Conservation (phyloP, 306 rosid genomes). For the Mimosa bimucronata region DNA sequence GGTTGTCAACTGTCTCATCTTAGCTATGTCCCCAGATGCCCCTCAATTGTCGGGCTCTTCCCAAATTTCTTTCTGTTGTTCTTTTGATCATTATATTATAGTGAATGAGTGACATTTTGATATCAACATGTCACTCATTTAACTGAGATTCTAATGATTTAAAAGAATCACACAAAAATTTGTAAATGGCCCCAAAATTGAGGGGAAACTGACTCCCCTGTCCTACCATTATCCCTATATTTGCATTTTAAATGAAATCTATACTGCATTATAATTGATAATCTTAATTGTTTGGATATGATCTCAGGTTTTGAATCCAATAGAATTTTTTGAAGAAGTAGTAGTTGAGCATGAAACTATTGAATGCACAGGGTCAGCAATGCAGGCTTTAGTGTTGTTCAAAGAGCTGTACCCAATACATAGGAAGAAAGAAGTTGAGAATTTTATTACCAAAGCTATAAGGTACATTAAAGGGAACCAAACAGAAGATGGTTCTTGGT, state of each 20-base stretch:
- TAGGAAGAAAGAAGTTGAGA: not conserved
- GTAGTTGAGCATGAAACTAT: conserved; percentile 27
- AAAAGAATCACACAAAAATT: too few species aligned
- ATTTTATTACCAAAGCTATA: conserved; percentile 45
- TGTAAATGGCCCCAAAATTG: too few species aligned
- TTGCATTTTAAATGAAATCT: too few species aligned
- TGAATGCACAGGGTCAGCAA: conserved; percentile 39
- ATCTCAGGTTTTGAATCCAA: conserved; percentile 29
- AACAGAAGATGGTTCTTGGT: conserved; percentile 13
- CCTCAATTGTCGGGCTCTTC: too few species aligned
- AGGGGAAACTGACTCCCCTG: too few species aligned
- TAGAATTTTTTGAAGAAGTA: conserved; percentile 2
- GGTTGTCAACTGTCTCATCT: too few species aligned
- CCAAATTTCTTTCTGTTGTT: too few species aligned
- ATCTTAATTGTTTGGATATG: not conserved
- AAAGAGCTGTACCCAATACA: not conserved
- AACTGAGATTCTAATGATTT: too few species aligned
- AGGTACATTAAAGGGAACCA: not conserved
- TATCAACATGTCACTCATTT: too few species aligned
- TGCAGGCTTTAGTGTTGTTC: not conserved
- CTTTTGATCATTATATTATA: too few species aligned
- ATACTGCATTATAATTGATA: not conserved
- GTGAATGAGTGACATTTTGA: too few species aligned
- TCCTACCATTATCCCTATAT: too few species aligned
- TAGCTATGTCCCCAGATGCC: not conserved